These are phyloP conservation scores for Rosa multiflora DNA, from an alignment of 306 rosid genomes.

Conservation along the genomic window DNA sequence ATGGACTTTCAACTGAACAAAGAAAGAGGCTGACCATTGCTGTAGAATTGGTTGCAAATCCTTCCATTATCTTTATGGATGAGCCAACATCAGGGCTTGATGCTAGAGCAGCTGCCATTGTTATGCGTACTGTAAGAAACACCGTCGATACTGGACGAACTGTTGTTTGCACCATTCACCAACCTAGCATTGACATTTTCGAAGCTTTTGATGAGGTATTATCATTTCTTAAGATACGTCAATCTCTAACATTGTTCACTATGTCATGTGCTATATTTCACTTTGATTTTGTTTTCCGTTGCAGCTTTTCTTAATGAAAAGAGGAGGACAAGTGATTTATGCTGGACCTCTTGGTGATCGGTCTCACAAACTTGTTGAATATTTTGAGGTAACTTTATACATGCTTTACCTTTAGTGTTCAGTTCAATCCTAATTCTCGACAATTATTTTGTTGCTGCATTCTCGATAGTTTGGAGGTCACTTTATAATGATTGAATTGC, in stretches of 20 bases:
- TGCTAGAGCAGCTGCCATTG: slow-evolving; percentile 92
- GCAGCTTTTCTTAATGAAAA: slow-evolving; percentile 70
- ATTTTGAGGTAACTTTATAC: slow-evolving; percentile 51
- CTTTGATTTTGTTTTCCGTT: neutral
- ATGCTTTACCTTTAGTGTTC: neutral
- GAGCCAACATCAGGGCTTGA: slow-evolving; percentile 95
- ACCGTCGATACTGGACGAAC: slow-evolving; percentile 89
- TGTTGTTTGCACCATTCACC: slow-evolving; percentile 93
- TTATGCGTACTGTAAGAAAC: slow-evolving; percentile 90
- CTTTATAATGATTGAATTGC: neutral
- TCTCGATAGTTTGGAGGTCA: neutral
- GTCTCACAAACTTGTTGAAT: slow-evolving; percentile 65
- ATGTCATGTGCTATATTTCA: neutral
- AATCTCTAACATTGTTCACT: neutral
- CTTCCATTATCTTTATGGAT: slow-evolving; percentile 92
- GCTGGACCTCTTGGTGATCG: slow-evolving; percentile 71
- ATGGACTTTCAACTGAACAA: slow-evolving; percentile 85
- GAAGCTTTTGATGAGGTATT: slow-evolving; percentile 86
- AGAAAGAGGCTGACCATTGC: slow-evolving; percentile 86
- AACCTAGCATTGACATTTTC: slow-evolving; percentile 87
- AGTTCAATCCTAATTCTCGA: neutral
- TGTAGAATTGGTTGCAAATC: slow-evolving; percentile 86
- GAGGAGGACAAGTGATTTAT: slow-evolving; percentile 82
- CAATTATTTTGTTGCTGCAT: neutral
- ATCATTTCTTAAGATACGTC: neutral